These are phyloP conservation scores for Lasiosphaeria ovina DNA, from an alignment of 495 filamentous ascomycete species.

Conservation along the genomic window DNA sequence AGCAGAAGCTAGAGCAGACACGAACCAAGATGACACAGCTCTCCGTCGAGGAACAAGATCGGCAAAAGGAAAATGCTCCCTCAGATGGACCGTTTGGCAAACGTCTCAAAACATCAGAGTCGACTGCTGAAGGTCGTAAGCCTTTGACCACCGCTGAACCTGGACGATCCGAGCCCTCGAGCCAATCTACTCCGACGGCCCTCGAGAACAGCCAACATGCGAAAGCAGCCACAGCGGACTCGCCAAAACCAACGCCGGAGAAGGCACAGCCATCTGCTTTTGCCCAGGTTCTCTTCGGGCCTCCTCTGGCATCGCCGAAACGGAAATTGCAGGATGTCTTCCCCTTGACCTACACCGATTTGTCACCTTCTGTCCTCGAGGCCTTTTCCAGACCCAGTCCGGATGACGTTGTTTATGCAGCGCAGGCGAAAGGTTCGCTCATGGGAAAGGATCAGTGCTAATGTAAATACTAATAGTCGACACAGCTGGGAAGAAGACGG, in stretches of 20 bases:
- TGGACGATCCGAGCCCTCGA: conserved; percentile 2
- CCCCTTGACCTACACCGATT: conserved; percentile 52
- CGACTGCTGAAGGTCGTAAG: conserved; percentile 20
- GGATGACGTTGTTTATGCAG: conserved; percentile 83
- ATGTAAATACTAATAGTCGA: conserved; percentile 42
- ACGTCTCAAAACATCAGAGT: conserved; percentile 31
- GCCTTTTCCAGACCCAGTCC: conserved; percentile 90
- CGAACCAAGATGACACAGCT: conserved; percentile 28
- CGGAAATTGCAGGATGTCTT: conserved; percentile 41
- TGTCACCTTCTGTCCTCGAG: conserved; percentile 39
- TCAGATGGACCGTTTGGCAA: conserved; percentile 26
- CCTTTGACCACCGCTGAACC: conserved; percentile 21
- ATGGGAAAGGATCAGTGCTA: conserved; percentile 38
- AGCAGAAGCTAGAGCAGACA: conserved; percentile 34
- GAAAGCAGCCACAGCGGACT: background rate
- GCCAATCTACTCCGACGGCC: background rate
- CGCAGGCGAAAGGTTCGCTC: conserved; percentile 86
- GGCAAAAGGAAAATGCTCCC: conserved; percentile 23
- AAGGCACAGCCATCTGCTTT: conserved; percentile 59
- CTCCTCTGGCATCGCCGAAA: conserved; percentile 21
- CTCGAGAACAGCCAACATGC: conserved; percentile 1
- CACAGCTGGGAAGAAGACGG: conserved; percentile 46
- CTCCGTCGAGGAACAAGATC: conserved; percentile 19
- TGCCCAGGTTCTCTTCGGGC: conserved; percentile 64
- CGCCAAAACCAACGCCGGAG: background rate